Base-by-base conservation (phyloP, 352 stramenopile genomes). In the Phytophthora cryptogea region DNA sequence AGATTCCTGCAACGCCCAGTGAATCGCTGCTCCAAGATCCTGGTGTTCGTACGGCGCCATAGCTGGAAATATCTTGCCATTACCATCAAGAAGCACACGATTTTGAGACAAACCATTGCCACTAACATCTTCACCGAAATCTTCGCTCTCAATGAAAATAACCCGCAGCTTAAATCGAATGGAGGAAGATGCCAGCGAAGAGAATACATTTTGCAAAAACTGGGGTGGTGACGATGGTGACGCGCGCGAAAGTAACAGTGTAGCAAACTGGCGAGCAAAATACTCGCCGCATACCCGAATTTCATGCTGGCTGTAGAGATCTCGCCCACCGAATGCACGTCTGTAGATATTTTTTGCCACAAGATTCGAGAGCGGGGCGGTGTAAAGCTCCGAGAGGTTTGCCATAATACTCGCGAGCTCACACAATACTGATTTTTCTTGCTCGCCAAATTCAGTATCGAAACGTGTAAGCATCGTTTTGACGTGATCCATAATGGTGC, bases 11-110 rank as follows among this genome's bases (percentile, higher is more conserved):
- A 92, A 40, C 28, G 79, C 81, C 27, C 76, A 76, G 56, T 92
- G 81, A 44, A 93, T 72, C 1, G 83, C 81, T n/a, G 83, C 80
- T n/a, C 81, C 83, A 54, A 90, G 78, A 50, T 93, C 79, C 66
- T 91, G 83, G 40, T 93, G 83, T 4, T 79, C 63, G 39, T 91
- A 91, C 26, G 48, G 68, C 0, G 74, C 77, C 37, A 84, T 83
- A 7, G 51, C 26, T 41, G 58, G 51, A 46, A 65, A 58, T 7
- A 55, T 26, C 30, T 51, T 57, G 6, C 54, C 71, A 20, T 61
- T 26, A 13, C 73, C 63, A 14, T 71, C 66, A 30, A 68, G 37
- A 43, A 66, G 17, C 35, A 54, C 48, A 39, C 44, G 59, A 45
- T 59, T 60, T 41, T 54, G 42, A 7, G 33, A 10, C 10, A 36